phyloP scores from a whole-genome alignment of 768 basidiomycete genomes.

The Psilocybe cubensis region DNA sequence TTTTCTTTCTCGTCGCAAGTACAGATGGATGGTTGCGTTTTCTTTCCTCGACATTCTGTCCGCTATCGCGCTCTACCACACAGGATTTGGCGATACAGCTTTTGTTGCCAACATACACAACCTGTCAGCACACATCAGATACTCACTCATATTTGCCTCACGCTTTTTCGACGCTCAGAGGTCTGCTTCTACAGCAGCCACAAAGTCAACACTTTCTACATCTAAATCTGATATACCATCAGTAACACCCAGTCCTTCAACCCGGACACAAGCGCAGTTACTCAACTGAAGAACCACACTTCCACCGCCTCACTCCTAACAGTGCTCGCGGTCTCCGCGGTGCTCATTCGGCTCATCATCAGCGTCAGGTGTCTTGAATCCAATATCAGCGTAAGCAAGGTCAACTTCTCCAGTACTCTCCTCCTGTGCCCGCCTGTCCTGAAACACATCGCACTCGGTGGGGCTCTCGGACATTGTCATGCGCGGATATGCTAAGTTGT shows the following conservation, averaged over 20 bases:
- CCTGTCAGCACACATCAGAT: constrained; percentile 63
- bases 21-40: constrained; percentile 79
- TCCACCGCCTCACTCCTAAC: constrained; percentile 27
- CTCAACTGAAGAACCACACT: constrained; percentile 29
- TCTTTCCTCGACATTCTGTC: constrained; percentile 68
- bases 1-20: background rate
- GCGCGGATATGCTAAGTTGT: no score
- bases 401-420: constrained; percentile 26
- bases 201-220: background rate
- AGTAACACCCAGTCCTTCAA: no score
- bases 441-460: constrained; percentile 38
- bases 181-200: no score
- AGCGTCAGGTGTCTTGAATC: constrained; percentile 28
- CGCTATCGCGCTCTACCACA: constrained; percentile 48
- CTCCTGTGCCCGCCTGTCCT: constrained; percentile 29
- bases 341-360: constrained; percentile 26
- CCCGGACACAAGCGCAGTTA: no score
- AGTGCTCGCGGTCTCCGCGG: constrained; percentile 25
- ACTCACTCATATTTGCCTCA: constrained; percentile 54
- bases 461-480: constrained; percentile 23
- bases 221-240: no score
- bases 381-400: no score
- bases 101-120: constrained; percentile 79
- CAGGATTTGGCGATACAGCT: constrained; percentile 63
- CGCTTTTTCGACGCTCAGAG: constrained; percentile 44